Evolutionary conservation across 495 filamentous ascomycete species (phyloP).

Genomic region (Podospora anserina): DNA sequence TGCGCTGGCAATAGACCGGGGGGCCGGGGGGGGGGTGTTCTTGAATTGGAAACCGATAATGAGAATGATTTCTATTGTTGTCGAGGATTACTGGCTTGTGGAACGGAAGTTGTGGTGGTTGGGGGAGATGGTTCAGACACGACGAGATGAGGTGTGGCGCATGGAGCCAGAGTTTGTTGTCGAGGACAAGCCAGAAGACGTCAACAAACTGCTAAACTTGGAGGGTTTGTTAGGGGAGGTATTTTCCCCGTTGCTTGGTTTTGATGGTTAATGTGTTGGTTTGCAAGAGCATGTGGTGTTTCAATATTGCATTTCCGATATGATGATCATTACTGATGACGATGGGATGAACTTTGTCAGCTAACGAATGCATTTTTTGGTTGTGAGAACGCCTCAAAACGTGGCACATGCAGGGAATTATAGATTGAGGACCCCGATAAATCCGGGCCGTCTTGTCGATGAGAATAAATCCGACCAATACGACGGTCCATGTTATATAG

Average conservation of each 20-base stretch:
- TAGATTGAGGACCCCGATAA: not conserved
- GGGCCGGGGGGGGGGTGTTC: not conserved
- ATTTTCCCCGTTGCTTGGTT: not conserved
- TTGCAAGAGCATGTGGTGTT: not conserved
- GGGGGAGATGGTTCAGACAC: not conserved
- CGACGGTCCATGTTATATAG: not conserved
- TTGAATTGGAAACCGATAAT: not conserved
- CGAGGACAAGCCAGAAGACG: not conserved
- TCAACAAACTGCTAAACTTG: not conserved
- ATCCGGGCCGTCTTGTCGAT: not conserved
- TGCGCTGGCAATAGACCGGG: not conserved
- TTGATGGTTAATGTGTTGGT: too few relatives aligned
- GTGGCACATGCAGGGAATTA: not conserved
- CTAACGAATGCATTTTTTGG: not conserved
- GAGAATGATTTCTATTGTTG: not conserved
- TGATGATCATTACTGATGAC: not conserved
- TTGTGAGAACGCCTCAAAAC: not conserved
- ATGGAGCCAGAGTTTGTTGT: not conserved
- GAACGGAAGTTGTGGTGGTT: not conserved
- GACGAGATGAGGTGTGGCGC: not conserved
- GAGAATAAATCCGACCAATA: not conserved
- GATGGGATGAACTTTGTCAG: not conserved
- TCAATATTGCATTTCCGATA: not conserved
- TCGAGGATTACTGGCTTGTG: not conserved
- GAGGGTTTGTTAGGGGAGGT: not conserved